phyloP scores from a whole-genome alignment of 495 filamentous ascomycete genomes.

The Arthonia radiata region DNA sequence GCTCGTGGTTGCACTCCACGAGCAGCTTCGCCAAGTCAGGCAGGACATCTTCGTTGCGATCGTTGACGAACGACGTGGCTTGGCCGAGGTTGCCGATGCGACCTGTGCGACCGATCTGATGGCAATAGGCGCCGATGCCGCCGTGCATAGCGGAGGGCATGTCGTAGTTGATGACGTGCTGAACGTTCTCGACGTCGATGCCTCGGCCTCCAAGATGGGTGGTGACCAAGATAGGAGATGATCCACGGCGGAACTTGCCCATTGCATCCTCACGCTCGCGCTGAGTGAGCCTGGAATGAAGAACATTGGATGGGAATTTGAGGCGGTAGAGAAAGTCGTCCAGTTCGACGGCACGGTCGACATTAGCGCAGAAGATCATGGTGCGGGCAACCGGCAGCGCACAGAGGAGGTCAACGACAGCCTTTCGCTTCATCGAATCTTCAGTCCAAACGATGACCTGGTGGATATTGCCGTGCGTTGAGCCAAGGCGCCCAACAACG shows the following conservation, averaged over 20 bases:
- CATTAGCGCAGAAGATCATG: conserved; percentile 73
- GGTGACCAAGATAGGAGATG: conserved; percentile 53
- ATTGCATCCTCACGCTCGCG: conserved; percentile 81
- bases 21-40: conserved; percentile 49
- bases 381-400: conserved; percentile 48
- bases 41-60: conserved; percentile 40
- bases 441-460: conserved; percentile 48
- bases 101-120: conserved; percentile 86
- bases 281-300: conserved; percentile 73
- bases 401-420: conserved; percentile 46
- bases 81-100: conserved; percentile 74
- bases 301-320: conserved; percentile 56
- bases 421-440: conserved; percentile 33
- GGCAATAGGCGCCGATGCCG: conserved; percentile 84
- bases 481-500: conserved; percentile 64
- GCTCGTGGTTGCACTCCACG: conserved; percentile 44
- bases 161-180: conserved; percentile 86
- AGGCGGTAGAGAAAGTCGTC: conserved; percentile 72
- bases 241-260: conserved; percentile 56
- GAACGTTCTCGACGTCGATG: conserved; percentile 66
- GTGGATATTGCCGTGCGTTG: conserved; percentile 49
- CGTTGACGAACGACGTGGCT: conserved; percentile 73
- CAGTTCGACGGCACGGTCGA: conserved; percentile 45
- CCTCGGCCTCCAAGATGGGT: conserved; percentile 73
- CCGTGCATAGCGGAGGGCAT: conserved; percentile 42